Base-by-base conservation (phyloP, 116 monocot species). In the Cymodocea nodosa region DNA sequence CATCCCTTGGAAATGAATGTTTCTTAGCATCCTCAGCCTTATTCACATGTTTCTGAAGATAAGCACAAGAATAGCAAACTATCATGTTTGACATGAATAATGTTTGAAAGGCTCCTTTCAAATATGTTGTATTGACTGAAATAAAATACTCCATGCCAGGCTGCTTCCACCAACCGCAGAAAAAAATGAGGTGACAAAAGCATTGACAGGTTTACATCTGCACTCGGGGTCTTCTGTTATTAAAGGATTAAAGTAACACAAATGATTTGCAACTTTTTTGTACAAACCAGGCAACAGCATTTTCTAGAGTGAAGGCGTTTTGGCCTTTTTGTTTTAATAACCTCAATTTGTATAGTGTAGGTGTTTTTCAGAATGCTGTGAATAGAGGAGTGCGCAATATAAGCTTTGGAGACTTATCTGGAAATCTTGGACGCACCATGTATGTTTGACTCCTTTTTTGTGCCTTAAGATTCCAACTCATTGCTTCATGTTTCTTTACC, bases 331-430 rank as follows among this genome's bases (percentile, higher is more conserved):
- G 4, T 73, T 57, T 14, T 66, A 20, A 58, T 24, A 30, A 57
- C 15, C n/a, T 68, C 71, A 37, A 36, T 73, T 68, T 61, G 77
- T 68, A 77, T 17, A 59, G 51, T 75, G 59, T 70, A 97, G 92
- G 70, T 81, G 92, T 97, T 57, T 97, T 97, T 65, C 81, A 91
- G 71, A 84, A 77, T 82, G 97, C 97, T 84, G 97, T 91, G 15
- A 78, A 81, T 56, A 88, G 64, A 82, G 97, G 97, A 75, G 91
- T 97, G 18, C 76, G 82, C 16, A 97, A 77, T 69, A 84, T 97
- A 71, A 97, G 97, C 76, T 97, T 97, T 70, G 97, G 77, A 69
- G 97, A 97, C 81, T 69, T 97, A 13, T 97, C 97, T 68, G 92
- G 84, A 77, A 91, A 97, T 89, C 85, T 97, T 65, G 97, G 85